A percentile compares a stretch with the other conserved stretches of the same genome.
These are phyloP conservation scores for Alternaria sp. DNA, from an alignment of 2,329 filamentous ascomycete species.

Conservation along the genomic window DNA sequence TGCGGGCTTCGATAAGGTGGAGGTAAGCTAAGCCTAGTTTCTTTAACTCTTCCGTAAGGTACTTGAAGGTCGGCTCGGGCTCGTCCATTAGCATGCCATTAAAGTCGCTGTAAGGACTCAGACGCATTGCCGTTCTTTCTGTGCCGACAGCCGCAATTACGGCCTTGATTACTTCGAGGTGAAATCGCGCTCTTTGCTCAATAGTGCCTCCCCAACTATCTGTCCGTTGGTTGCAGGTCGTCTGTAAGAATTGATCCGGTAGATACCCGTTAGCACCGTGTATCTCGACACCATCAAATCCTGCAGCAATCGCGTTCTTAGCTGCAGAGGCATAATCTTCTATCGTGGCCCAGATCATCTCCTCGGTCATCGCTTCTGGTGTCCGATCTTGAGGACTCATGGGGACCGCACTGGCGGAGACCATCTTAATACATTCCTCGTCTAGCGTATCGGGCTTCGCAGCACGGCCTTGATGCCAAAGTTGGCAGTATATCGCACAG, in stretches of 20 bases:
- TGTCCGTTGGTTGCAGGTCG: constrained; percentile 61
- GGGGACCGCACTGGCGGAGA: constrained; percentile 46
- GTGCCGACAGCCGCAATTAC: constrained; percentile 61
- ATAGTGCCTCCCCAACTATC: constrained; percentile 59
- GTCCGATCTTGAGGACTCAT: constrained; percentile 32
- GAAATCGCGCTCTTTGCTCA: constrained; percentile 61
- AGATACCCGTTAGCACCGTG: constrained; percentile 72
- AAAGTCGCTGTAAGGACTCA: constrained; percentile 69
- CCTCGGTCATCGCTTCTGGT: constrained; percentile 47
- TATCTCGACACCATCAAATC: constrained; percentile 68
- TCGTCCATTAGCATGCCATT: constrained; percentile 71
- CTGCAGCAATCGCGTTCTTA: constrained; percentile 57
- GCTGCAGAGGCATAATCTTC: constrained; percentile 52
- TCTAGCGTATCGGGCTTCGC: constrained; percentile 50
- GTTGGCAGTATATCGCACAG: constrained; percentile 66
- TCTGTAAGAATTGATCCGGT: constrained; percentile 71
- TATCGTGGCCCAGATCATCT: constrained; percentile 47
- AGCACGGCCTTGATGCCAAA: constrained; percentile 67
- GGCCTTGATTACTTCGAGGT: constrained; percentile 61
- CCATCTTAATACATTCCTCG: constrained; percentile 35
- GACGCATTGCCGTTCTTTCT: constrained; percentile 64
- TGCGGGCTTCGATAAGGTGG: constrained; percentile 14
- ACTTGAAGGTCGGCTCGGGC: constrained; percentile 36
- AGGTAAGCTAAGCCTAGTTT: constrained; percentile 5
- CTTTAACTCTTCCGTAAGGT: constrained; percentile 4